phyloP scores from a whole-genome alignment of 208 protist genomes.

The Naegleria lovaniensis region DNA sequence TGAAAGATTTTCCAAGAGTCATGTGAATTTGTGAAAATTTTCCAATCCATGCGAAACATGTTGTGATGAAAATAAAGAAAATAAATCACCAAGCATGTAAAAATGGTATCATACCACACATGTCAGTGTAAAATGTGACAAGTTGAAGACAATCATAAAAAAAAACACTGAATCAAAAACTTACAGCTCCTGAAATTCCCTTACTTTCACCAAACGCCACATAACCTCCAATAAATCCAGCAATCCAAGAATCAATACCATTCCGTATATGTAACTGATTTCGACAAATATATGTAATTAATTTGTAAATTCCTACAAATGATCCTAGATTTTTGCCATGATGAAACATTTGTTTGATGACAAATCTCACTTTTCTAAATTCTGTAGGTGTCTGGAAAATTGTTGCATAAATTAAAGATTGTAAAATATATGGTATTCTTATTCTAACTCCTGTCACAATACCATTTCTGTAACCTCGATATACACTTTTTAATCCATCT shows the following conservation, averaged over 20 bases:
- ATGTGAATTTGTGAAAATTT: too few relatives aligned
- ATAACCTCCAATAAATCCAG: slow-evolving; percentile 4
- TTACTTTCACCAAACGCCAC: slow-evolving; percentile 16
- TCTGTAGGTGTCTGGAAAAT: not conserved
- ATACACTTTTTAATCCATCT: not conserved
- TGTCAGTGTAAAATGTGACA: too few relatives aligned
- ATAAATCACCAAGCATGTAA: too few relatives aligned
- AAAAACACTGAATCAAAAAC: too few relatives aligned
- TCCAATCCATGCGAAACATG: too few relatives aligned
- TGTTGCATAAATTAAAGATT: slow-evolving; percentile 1
- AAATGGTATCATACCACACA: too few relatives aligned
- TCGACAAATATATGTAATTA: not conserved
- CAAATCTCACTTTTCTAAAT: not conserved
- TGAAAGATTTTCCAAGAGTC: too few relatives aligned
- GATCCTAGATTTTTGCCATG: not conserved
- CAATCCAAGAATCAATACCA: not conserved
- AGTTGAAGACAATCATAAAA: too few relatives aligned
- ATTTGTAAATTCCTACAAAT: slow-evolving; percentile 11
- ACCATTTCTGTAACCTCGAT: slow-evolving; percentile 16
- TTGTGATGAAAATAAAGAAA: too few relatives aligned
- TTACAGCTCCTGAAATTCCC: not conserved
- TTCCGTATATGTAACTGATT: not conserved
- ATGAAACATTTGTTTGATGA: slow-evolving; percentile 26
- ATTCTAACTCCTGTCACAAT: not conserved
- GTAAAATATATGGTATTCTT: slow-evolving; percentile 24